Conservation (phyloP, 2,329 filamentous ascomycete species). For the Mariannaea sp. region DNA sequence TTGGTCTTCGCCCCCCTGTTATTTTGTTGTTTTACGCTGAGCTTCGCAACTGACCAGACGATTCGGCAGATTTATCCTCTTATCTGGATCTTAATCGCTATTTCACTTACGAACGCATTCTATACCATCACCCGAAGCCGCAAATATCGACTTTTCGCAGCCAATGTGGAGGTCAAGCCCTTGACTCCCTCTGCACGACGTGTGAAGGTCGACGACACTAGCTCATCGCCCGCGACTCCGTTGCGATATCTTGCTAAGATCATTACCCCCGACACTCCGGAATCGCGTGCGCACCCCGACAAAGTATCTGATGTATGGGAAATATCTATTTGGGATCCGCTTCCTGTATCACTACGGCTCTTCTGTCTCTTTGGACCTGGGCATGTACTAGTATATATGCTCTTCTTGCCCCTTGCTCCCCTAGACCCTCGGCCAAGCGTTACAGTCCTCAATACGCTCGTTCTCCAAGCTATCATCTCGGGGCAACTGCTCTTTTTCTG, state of each 20-base stretch:
- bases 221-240: conserved; percentile 72
- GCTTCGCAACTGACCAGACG: conserved; percentile 16
- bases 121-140: conserved; percentile 83
- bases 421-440: conserved; percentile 83
- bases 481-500: conserved; percentile 76
- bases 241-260: conserved; percentile 73
- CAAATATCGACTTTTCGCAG: conserved; percentile 90
- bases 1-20: conserved; percentile 48
- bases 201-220: conserved; percentile 80
- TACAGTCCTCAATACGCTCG: conserved; percentile 81
- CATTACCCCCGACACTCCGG: conserved; percentile 71
- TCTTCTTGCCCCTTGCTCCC: conserved; percentile 78
- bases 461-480: conserved; percentile 76
- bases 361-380: conserved; percentile 93
- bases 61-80: conserved; percentile 65
- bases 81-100: conserved; percentile 68
- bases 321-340: conserved; percentile 88
- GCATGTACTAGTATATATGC: conserved; percentile 87
- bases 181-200: conserved; percentile 85
- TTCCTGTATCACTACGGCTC: conserved; percentile 78
- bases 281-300: conserved; percentile 83
- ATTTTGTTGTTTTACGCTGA: conserved; percentile 4
- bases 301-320: conserved; percentile 91
- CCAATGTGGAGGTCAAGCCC: conserved; percentile 74
- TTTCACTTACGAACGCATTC: conserved; percentile 76